phyloP scores from a whole-genome alignment of 2,329 filamentous ascomycete genomes.

The Rasamsonia emersonii region DNA sequence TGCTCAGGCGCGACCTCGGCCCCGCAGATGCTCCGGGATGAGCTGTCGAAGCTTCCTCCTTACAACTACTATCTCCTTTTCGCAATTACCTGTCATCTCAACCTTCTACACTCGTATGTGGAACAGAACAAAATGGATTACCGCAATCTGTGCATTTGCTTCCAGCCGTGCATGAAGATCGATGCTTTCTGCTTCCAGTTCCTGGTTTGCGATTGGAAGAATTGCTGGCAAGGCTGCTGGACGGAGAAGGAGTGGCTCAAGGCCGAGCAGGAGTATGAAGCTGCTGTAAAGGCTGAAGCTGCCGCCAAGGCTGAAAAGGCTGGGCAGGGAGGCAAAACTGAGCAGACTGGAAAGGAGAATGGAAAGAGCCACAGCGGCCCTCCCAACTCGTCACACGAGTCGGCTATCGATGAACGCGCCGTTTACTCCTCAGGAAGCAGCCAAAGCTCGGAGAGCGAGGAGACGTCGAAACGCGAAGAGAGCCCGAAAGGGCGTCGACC shows the following conservation, averaged over 20 bases:
- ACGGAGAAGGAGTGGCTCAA: slow-evolving; percentile 75
- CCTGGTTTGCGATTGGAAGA: slow-evolving; percentile 86
- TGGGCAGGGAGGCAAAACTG: slow-evolving; percentile 2
- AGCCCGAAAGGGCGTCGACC: slow-evolving; percentile 23
- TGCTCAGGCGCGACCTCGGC: slow-evolving; percentile 71
- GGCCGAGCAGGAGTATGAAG: slow-evolving; percentile 37
- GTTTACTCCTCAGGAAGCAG: slow-evolving; percentile 59
- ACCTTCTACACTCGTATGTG: slow-evolving; percentile 78
- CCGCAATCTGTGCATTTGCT: slow-evolving; percentile 90
- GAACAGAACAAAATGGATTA: slow-evolving; percentile 99
- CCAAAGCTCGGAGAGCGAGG: slow-evolving; percentile 37
- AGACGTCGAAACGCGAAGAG: slow-evolving; percentile 20
- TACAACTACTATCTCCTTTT: slow-evolving; percentile 98
- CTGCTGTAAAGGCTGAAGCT: too few relatives aligned
- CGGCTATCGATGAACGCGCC: slow-evolving; percentile 44
- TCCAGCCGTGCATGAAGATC: slow-evolving; percentile 94
- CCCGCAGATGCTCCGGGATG: slow-evolving; percentile 78
- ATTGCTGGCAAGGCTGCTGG: slow-evolving; percentile 95
- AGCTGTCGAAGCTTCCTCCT: slow-evolving; percentile 85
- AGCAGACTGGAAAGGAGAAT: slow-evolving; percentile 15
- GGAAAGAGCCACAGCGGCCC: slow-evolving; percentile 10
- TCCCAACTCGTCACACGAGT: slow-evolving; percentile 11
- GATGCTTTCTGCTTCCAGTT: slow-evolving; percentile 94
- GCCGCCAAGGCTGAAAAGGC: slow-evolving; percentile 22
- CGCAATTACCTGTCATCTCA: slow-evolving; percentile 92